These are phyloP conservation scores for Blastocystis sp. DNA, from an alignment of 352 stramenopile genomes.

Conservation along the genomic window DNA sequence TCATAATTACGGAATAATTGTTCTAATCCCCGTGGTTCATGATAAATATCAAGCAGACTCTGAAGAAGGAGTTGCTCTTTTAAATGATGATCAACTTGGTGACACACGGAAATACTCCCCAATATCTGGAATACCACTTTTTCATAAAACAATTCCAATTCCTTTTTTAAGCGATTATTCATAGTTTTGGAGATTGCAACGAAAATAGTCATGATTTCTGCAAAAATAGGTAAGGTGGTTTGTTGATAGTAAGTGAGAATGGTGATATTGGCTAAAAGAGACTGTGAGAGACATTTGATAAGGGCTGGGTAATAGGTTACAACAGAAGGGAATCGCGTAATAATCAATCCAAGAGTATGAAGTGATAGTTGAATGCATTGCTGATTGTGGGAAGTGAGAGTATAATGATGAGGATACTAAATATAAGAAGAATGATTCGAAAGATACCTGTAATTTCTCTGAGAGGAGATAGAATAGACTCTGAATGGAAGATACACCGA, in stretches of 20 bases:
- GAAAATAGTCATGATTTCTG: slow-evolving; percentile 40
- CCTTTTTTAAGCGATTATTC: slow-evolving; percentile 17
- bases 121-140: slow-evolving; percentile 58
- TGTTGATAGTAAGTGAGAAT: slow-evolving; percentile 26
- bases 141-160: slow-evolving; percentile 56
- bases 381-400: background rate
- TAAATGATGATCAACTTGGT: background rate
- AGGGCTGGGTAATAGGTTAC: background rate
- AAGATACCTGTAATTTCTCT: background rate
- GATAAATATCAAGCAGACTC: background rate
- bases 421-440: background rate
- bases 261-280: background rate
- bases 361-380: background rate
- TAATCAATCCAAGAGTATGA: background rate
- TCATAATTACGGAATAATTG: slow-evolving; percentile 46
- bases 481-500: background rate
- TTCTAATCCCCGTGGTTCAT: background rate
- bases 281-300: background rate
- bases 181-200: background rate
- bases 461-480: background rate
- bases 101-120: slow-evolving; percentile 16
- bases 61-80: slow-evolving; percentile 36
- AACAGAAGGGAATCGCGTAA: background rate
- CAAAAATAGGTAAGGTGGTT: background rate
- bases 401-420: background rate